Base-by-base conservation (phyloP, 371 early-diverging fungal species). In the Lichtheimia hyalospora region DNA sequence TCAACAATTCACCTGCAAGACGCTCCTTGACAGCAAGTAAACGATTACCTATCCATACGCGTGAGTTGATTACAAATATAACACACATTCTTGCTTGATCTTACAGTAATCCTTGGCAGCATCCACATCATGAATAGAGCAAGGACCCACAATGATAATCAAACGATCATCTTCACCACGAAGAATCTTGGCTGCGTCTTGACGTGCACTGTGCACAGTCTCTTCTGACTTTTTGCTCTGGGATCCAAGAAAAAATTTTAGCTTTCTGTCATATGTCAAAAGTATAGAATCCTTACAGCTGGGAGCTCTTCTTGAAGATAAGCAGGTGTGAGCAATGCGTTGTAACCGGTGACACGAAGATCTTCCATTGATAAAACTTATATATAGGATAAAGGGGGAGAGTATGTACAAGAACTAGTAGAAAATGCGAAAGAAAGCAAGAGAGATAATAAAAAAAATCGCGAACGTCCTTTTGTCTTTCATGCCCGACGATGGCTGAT, bases 141-240 rank as follows among this genome's bases (percentile, higher is more conserved):
- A 96, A 16, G 97, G 97, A 23, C 97, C 97, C 13, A 95, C 94
- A 66, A 96, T 82, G 52, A 95, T 89, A 28, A 95, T 71, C 39
- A 96, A 73, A 48, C 93, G 82, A 71, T 96, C 96, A 59, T 94
- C 93, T 62, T 84, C 68, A 23, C 92, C 90, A 49, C 85, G 81
- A 60, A 96, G 75, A 54, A 96, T 84, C 51, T 80, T 79, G n/a
- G 82, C 81, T 18, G 86, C 82, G 54, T 82, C 84, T 44, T 82
- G 67, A 62, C 94, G 91, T 8, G 82, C 82, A 40, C 69, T 44
- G 10, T 75, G 77, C 24, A 83, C 83, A 16, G 81, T 81, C 52
- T 82, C 67, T 56, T 75, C 64, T 6, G 84, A 75, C 40, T 65
- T 68, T 44, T 68, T 41, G 3, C 70, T 46, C 64, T 58, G 54